Evolutionary conservation across 1,284 basidiomycete genomes (phyloP), one percentile per base, ranked within the genome.

Genomic region (Ganoderma multipileum): DNA sequence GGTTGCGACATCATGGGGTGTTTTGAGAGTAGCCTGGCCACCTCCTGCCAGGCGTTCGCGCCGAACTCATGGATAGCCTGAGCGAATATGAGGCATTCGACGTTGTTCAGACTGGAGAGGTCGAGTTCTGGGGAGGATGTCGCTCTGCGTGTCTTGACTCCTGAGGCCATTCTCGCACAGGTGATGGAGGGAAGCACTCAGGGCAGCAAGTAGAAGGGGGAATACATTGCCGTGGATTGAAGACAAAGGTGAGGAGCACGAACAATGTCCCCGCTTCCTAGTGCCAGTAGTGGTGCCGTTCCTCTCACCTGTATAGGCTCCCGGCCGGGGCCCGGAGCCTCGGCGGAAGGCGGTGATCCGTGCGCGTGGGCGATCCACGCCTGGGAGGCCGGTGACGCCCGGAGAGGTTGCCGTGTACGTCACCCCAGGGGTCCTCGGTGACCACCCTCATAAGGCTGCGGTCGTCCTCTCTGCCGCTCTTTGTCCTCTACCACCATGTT

Each of bases 31-130:
- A 93, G 73, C 64, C 86, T 86, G 38, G 91, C 85, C n/a, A 96
- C 88, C 12, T 84, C 79, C 44, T 83, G 74, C 95, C 95, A 96
- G n/a, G 87, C 81, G 60, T 87, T 82, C 36, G 90, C 86, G n/a
- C 95, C 95, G 68, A 91, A 84, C 77, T 96, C 93, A 80, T 93
- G 94, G 50, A 95, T 91, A 0, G 94, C 91, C 81, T 97, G 95
- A 2, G 94, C 87, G 63, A 97, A 86, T 42, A 97, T 80, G 63
- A 97, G 90, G 59, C 85, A 81, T 79, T 94, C 92, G 55, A 91
- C 78, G 68, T 83, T 86, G 65, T 79, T 83, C 67, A 90, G 80
- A 59, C 42, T 72, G 41, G 71, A 66, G 33, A 67, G 59, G 68
- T 75, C 71, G 33, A 73, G 52, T 33, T 73, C 75, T 20, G 73